Base-by-base conservation (phyloP, 176 grass and related monocot genomes). In the Oryza glumipatula region DNA sequence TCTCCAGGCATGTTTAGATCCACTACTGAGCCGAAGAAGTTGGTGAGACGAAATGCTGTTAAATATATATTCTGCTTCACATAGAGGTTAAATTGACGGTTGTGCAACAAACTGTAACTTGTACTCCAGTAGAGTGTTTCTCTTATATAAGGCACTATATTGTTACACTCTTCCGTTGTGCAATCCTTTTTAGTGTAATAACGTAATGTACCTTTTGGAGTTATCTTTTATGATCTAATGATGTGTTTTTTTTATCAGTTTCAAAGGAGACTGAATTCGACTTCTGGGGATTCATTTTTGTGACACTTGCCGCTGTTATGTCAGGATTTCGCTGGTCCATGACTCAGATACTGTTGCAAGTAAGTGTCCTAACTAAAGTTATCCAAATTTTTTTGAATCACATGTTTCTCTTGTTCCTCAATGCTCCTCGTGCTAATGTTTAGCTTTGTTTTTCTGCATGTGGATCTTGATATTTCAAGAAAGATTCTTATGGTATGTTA, bases 271-370 rank as follows among this genome's bases (percentile, higher is more conserved):
- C 96, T 2, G 91, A 92, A 11, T 99, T 99, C 52, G 88, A 99
- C 58, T 99, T 99, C 76, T 99, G 89, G 96, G 96, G 96, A 79
- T 99, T 99, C 85, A 76, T 94, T 82, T 99, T 99, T 77, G 96
- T 99, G 77, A 92, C 89, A 14, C 89, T 99, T 91, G 96, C 96
- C 89, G 93, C 96, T 88, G 96, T 99, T 86, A 99, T 99, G 96
- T 96, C 93, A 21, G 96, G 96, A 72, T 99, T 96, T 66, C 91
- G 96, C 67, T 99, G 96, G 96, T 99, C 91, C 65, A 99, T 99
- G 96, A 99, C 96, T 82, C 96, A 99, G 51, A 96, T 99, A 84
- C 86, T 99, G 30, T 89, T 99, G 86, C 96, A 99, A 82, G 96
- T 98, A 73, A 73, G 86, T 73, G 4, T 81, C 65, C 67, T 47